Base-by-base conservation (phyloP, 139 green algal species). In the Microglena sp. region DNA sequence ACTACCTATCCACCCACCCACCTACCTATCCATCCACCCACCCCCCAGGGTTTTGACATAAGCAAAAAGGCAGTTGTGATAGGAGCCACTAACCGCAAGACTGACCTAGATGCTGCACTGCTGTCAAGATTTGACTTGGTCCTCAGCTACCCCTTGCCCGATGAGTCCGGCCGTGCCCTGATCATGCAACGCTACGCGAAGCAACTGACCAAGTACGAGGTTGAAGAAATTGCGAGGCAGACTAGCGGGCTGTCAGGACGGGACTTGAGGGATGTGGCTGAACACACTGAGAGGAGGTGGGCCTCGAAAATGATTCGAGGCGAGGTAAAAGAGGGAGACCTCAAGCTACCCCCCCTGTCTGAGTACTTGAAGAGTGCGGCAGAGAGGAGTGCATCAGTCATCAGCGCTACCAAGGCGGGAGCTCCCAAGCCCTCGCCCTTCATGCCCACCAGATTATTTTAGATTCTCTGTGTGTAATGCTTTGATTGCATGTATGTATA, bases 91-190 rank as follows among this genome's bases (percentile, higher is more conserved):
- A 96, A 97, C 77, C 70, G 89, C 18, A 82, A 85, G 33, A 53
- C 84, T 58, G 90, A 96, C 74, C 67, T 97, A 21, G 90, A 97
- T 67, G 69, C 90, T 0, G 90, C 88, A 6, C 81, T 96, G 55
- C 74, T 88, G 34, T 87, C 68, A 33, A 66, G 86, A 27, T 96
- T 89, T 59, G 83, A 86, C 30, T 50, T 83, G 64, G 50, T 72
- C 30, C 54, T 94, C 32, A 67, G 66, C 26, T 95, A 96, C 67
- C 79, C 64, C 2, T 78, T 95, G 34, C 89, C 89, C 2, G 75
- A 80, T 35, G 67, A 82, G n/a, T 18, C n/a, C 0, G 86, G 74
- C 70, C 69, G 84, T 45, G 29, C 54, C 2, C 53, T 83, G 11
- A 97, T 97, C 60, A 44, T 96, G 53, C 31, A 59, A 11, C 79